Evolutionary conservation across 192 early-diverging fungal species (phyloP), one percentile per base, ranked within the genome.

Genomic region (Radiomyces spectabilis): DNA sequence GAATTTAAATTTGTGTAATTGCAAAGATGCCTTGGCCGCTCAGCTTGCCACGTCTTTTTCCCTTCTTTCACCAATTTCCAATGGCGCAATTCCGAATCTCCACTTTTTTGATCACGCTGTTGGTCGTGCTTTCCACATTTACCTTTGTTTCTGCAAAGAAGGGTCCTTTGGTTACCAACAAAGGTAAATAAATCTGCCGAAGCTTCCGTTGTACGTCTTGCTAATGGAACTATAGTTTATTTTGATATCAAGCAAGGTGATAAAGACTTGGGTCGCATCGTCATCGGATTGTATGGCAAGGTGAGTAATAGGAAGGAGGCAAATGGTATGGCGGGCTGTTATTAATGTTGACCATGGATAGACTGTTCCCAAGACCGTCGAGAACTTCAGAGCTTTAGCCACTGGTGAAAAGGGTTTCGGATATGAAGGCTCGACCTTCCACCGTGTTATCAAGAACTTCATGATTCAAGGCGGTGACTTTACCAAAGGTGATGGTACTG

Each of bases 301-400:
- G 72, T 78, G 54, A 44, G 33, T 27, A n/a, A n/a, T 12, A 55
- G 40, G 77, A 65, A 1, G 25, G 1, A 0, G 13, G 16, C 10
- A 31, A 2, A 13, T 31, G 13, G 2, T 16, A 40, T 22, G 21
- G n/a, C n/a, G n/a, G n/a, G n/a, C n/a, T n/a, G 13, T 19, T 41
- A 0, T 19, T 19, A 41, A 7, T 10, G 13, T 0, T 41, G 18
- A 19, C 19, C 40, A 4, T 12, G 6, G 15, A 9, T n/a, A 52
- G 45, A 53, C 51, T 18, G 79, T 82, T 6, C 84, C 84, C 45
- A 82, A 75, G 60, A 88, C 86, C 5, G 85, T 82, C 47, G 83
- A 94, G 70, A 97, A 97, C 83, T 97, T 97, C 73, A 75, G 90
- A 13, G 86, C 83, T 35, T 81, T 97, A 44, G 87, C 89, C 69